A percentile compares a stretch with the other conserved stretches of the same genome.
These are phyloP conservation scores for Cinchona pubescens DNA, from an alignment of 257 asterid species.

Conservation along the genomic window DNA sequence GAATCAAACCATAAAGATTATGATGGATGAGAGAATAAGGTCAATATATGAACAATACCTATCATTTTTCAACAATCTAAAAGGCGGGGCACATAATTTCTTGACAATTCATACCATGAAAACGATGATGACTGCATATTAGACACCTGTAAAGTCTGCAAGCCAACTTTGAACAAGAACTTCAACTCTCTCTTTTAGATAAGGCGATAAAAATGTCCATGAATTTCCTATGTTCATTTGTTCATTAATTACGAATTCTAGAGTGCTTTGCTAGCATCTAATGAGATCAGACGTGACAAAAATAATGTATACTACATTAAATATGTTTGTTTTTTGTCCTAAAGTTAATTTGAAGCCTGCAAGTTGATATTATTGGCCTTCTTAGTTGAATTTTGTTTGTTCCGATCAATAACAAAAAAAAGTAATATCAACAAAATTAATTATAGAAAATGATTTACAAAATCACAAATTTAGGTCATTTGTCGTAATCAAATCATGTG, in stretches of 20 bases:
- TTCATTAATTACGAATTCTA: conserved; percentile 10
- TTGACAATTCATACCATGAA: neutral
- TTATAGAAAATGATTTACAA: too few relatives aligned
- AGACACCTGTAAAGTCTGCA: conserved; percentile 22
- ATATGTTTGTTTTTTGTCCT: neutral
- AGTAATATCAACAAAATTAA: neutral
- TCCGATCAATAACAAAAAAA: neutral
- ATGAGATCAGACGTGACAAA: conserved; percentile 17
- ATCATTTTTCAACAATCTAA: neutral
- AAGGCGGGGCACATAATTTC: neutral
- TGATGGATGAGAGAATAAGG: neutral
- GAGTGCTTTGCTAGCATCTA: neutral
- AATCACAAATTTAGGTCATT: too few relatives aligned
- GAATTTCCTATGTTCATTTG: conserved; percentile 6
- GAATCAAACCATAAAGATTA: neutral
- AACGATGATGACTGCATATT: conserved; percentile 5
- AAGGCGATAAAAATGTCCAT: neutral
- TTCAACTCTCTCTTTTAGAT: conserved; percentile 12
- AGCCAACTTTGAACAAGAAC: conserved; percentile 20
- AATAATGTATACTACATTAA: too few relatives aligned
- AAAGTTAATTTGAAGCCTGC: neutral
- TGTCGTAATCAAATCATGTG: too few relatives aligned
- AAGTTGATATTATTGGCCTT: neutral
- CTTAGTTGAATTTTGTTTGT: neutral
- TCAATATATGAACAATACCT: neutral